Base-by-base conservation (phyloP, 495 filamentous ascomycete genomes). In the Hypoxylon fragiforme region DNA sequence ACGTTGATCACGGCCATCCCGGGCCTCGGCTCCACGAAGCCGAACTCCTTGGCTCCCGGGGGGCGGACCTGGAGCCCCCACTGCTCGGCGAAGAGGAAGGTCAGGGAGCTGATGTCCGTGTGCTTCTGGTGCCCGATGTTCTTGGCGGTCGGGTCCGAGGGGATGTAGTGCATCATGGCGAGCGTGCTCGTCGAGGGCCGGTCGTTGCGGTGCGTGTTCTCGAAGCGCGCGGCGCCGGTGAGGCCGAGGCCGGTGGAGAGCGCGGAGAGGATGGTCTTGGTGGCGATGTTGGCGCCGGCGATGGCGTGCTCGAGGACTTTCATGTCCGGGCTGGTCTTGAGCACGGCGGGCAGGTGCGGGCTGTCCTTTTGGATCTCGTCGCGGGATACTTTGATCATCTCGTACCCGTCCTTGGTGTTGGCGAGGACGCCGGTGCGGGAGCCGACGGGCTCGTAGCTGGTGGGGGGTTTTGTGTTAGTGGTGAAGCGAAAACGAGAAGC, bases 61-160 rank as follows among this genome's bases (percentile, higher is more conserved):
- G 73, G 71, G 0, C 75, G 73, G 49, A 83, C 70, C 62, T 85
- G 81, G 31, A 85, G 77, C 12, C 81, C 81, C 75, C 75, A 78
- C 65, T 82, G 72, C 62, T 77, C 70, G 47, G 65, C 71, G 73
- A 81, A 82, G 9, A 84, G 76, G 18, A 82, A 63, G 6, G 81
- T 83, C 46, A 83, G 69, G 28, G 75, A 76, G 64, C 76, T 75
- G 63, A 82, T 76, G 69, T 84, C 81, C 38, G 81, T 84, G 69
- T 84, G 80, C 69, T 77, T 78, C 62, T 79, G 70, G 60, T 80
- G 78, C 24, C 73, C 75, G 56, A 78, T 67, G 63, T 72, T 70
- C 62, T 70, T 63, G 54, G 68, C 66, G 38, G 53, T 64, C 28
- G 66, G 67, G 38, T 74, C 67, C 41, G 72, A 70, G 38, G 72